phyloP scores from a whole-genome alignment of 2,329 filamentous ascomycete genomes.

The Colletotrichum sp. region DNA sequence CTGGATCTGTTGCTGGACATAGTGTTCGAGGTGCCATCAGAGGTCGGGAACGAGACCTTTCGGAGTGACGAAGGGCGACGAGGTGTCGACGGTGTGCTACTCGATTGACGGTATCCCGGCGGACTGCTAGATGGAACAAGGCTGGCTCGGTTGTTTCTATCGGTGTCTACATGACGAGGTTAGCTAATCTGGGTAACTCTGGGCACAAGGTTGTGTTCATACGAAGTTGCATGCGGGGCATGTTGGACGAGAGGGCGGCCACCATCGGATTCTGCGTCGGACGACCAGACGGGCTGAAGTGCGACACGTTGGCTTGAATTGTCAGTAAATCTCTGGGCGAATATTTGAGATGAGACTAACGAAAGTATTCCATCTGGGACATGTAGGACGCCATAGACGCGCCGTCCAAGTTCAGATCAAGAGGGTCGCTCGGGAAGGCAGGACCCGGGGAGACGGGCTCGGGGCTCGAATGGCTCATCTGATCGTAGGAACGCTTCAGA shows the following conservation, averaged over 20 bases:
- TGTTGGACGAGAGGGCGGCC: not conserved
- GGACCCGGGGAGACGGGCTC: not conserved
- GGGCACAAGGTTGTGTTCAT: not conserved
- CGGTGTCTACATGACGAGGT: not conserved
- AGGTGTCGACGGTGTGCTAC: not conserved
- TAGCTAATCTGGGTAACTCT: not conserved
- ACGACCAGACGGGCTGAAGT: not conserved
- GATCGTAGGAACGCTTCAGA: not conserved
- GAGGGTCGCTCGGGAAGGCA: not conserved
- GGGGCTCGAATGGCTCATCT: not conserved
- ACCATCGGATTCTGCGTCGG: constrained; percentile 4
- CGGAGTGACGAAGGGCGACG: not conserved
- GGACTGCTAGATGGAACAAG: not conserved
- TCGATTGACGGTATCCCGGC: not conserved
- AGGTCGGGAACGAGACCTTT: not conserved
- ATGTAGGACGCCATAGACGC: not conserved
- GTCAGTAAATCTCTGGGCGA: not conserved
- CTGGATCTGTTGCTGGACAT: not conserved
- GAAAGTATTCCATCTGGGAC: not conserved
- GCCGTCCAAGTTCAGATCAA: not conserved
- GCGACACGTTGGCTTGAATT: not conserved
- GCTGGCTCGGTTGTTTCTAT: constrained; percentile 5
- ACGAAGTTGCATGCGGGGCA: not conserved
- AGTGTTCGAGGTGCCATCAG: not conserved
- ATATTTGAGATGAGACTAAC: not conserved